Base-by-base conservation (phyloP, 2,329 filamentous ascomycete genomes). In the Eurotiales sp. region DNA sequence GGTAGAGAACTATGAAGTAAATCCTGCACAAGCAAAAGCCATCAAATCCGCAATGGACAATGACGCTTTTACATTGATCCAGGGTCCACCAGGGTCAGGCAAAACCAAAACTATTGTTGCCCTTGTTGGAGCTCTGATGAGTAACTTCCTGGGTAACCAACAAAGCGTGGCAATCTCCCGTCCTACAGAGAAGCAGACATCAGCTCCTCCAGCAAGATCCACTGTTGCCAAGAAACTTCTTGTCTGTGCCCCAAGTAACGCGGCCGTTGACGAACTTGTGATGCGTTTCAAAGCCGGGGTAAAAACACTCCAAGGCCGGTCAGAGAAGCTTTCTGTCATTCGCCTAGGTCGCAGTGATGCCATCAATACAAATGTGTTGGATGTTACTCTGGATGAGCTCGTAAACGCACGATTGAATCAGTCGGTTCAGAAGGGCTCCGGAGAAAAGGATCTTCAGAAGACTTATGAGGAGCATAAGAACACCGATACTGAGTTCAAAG, bases 51-150 rank as follows among this genome's bases (percentile, higher is more conserved):
- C 91, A 11, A 82, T 91, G 52, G 91, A 95, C 62, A 99, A 99
- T 60, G 93, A 97, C 70, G 95, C 90, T 0, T 99, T 99, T 64
- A 97, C 93, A 3, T 76, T 99, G 55, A 90, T 99, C 60, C 93
- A 99, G 72, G 93, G 89, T 50, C 93, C 93, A 46, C 93, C 93
- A 1, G 93, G 93, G 68, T 96, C 93, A 3, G 93, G 92, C 64
- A 99, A 99, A 74, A 99, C 93, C 0, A 99, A 99, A 69, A 99
- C 93, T 0, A 99, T 99, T 55, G 83, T 95, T 51, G 93, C 92
- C 27, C 95, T 99, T 77, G 91, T 97, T 21, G 93, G 93, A 30
- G 88, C 90, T 32, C 76, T 99, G 14, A 70, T 96, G 40, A 87
- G 84, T 5, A 80, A 81, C 34, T 76, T 60, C 45, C 77, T 82